phyloP scores from a whole-genome alignment of 495 filamentous ascomycete genomes.

The Neurospora discreta region DNA sequence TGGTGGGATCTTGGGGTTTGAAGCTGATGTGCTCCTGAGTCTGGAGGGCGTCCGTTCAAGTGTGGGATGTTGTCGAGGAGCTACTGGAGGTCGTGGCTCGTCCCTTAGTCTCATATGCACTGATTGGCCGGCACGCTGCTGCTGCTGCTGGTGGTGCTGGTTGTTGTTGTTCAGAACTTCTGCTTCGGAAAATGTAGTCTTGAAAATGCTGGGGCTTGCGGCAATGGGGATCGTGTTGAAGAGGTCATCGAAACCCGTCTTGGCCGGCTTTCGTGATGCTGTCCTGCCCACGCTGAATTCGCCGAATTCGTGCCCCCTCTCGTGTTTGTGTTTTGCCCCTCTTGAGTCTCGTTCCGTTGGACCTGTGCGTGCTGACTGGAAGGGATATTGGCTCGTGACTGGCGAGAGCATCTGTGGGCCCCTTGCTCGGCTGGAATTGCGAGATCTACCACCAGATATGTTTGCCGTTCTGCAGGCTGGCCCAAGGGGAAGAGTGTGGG shows the following conservation, averaged over 20 bases:
- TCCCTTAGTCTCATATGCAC: constrained; percentile 10
- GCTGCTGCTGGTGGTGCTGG: neutral
- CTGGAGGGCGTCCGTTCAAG: constrained; percentile 39
- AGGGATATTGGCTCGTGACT: neutral
- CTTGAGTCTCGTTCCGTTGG: neutral
- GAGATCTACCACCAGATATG: constrained; percentile 2
- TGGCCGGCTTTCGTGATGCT: neutral
- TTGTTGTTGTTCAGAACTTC: constrained; percentile 1
- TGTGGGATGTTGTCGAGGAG: constrained; percentile 38
- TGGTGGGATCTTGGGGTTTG: neutral
- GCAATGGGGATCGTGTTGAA: constrained; percentile 14
- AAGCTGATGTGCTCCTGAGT: constrained; percentile 37
- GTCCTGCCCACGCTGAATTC: neutral
- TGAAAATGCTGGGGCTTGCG: constrained; percentile 21
- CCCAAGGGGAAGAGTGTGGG: constrained; percentile 2
- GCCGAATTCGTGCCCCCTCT: neutral
- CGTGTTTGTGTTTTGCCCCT: neutral
- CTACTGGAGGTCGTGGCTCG: constrained; percentile 25
- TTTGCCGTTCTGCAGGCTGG: constrained; percentile 1
- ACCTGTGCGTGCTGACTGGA: neutral
- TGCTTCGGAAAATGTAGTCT: neutral
- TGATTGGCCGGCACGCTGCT: neutral
- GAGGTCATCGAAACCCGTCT: neutral
- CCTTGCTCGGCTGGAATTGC: constrained; percentile 6
- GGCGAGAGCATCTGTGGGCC: neutral